Conservation (phyloP, 2,329 filamentous ascomycete species). For the Hymenotorrendiella dingleyae region DNA sequence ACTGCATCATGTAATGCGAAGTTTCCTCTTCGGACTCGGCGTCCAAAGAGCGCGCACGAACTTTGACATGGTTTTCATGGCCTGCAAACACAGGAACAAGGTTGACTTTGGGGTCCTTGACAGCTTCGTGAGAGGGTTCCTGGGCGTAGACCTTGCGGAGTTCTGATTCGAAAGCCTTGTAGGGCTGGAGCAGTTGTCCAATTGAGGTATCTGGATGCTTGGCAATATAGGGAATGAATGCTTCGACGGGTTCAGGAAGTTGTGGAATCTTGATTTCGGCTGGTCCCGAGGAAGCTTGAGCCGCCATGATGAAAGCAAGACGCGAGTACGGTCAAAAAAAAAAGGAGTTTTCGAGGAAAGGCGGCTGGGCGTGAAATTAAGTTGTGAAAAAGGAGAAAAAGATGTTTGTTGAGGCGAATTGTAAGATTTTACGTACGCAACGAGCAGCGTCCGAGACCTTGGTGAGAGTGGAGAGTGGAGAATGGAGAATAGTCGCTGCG, state of each 20-base stretch:
- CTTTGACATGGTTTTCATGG: conserved; percentile 50
- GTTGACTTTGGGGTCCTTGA: conserved; percentile 55
- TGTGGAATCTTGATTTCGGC: conserved; percentile 20
- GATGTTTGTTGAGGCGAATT: too few relatives aligned
- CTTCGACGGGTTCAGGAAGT: conserved; percentile 23
- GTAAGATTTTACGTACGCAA: too few relatives aligned
- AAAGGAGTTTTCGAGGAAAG: too few relatives aligned
- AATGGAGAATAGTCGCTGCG: too few relatives aligned
- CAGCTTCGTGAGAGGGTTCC: conserved; percentile 51
- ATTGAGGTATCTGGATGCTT: conserved; percentile 49
- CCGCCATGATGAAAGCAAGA: not conserved
- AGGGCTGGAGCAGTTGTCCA: conserved; percentile 55
- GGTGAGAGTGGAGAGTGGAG: too few relatives aligned
- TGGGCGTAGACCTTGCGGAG: conserved; percentile 66
- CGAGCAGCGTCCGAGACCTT: too few relatives aligned
- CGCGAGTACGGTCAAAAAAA: conserved; percentile 4
- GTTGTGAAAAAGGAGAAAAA: too few relatives aligned
- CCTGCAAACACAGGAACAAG: conserved; percentile 60
- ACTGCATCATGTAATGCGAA: conserved; percentile 63
- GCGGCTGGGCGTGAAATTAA: too few relatives aligned
- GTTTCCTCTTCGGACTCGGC: conserved; percentile 54
- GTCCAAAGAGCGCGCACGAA: conserved; percentile 54
- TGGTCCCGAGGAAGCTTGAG: not conserved
- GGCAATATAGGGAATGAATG: conserved; percentile 43
- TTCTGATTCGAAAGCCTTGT: conserved; percentile 60